Evolutionary conservation across 2,329 filamentous ascomycete species (phyloP).

Genomic region (Colletotrichum sp.): DNA sequence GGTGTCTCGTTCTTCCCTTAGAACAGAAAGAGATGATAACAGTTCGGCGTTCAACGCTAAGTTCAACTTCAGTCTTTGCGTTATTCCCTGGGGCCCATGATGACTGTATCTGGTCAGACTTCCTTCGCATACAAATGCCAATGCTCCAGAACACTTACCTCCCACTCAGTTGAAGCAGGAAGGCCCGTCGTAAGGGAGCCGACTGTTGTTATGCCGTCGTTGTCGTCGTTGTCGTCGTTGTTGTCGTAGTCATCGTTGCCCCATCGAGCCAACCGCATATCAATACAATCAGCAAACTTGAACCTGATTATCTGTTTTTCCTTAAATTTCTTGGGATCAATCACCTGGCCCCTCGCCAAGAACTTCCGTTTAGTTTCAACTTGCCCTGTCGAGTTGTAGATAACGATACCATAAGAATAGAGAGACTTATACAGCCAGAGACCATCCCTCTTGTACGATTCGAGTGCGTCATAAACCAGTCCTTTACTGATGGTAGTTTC

Average conservation of each 20-base stretch:
- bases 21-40: accelerated
- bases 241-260: too few relatives aligned
- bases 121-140: too few relatives aligned
- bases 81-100: too few relatives aligned
- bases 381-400: too few relatives aligned
- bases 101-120: too few relatives aligned
- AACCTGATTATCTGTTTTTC: neutral
- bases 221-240: too few relatives aligned
- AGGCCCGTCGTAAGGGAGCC: neutral
- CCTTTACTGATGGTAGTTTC: accelerated
- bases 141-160: too few relatives aligned
- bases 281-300: accelerated
- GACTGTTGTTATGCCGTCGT: neutral
- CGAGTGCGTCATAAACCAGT: neutral
- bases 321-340: neutral
- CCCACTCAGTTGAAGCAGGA: accelerated
- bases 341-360: too few relatives aligned
- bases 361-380: too few relatives aligned
- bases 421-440: neutral
- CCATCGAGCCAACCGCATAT: too few relatives aligned
- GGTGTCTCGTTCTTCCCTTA: neutral
- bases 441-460: neutral
- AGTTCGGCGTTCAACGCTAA: neutral
- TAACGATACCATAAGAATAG: neutral
- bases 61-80: neutral